Conservation (phyloP, 306 rosid genomes). For the cucumber (Cucumis sativus) region DNA sequence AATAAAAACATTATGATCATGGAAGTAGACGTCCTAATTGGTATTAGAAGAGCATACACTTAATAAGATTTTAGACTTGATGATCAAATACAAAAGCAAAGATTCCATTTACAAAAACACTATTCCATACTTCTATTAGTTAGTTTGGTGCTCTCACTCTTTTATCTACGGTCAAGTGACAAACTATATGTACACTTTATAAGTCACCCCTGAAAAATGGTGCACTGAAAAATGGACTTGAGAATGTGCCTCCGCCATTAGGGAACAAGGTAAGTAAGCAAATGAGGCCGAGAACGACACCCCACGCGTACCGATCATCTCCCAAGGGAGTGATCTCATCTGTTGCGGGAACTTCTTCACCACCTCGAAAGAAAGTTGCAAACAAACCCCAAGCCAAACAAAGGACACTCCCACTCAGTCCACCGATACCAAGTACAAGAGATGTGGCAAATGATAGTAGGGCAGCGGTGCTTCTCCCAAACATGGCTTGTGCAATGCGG, state of each 20-base stretch:
- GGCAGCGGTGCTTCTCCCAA: conserved; percentile 63
- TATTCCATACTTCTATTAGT: neutral
- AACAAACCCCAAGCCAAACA: conserved; percentile 95
- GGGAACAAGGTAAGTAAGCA: conserved; percentile 90
- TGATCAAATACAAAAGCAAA: neutral
- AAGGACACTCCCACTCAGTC: conserved; percentile 83
- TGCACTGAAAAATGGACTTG: conserved; percentile 45
- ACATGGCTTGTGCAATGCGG: conserved; percentile 85
- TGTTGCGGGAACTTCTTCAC: conserved; percentile 78
- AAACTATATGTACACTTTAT: neutral
- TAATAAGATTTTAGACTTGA: neutral
- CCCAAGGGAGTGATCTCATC: conserved; percentile 78
- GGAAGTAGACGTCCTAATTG: neutral
- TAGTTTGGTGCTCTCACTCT: neutral
- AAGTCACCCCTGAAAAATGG: conserved; percentile 74
- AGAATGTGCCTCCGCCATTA: conserved; percentile 76
- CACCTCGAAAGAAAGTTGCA: conserved; percentile 82
- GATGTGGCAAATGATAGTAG: conserved; percentile 68
- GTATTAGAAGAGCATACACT: no score
- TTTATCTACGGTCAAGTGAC: neutral
- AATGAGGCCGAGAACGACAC: conserved; percentile 63
- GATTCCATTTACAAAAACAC: neutral
- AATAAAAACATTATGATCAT: no score
- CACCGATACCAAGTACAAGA: conserved; percentile 68
- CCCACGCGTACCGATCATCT: conserved; percentile 73